Evolutionary conservation across 306 rosid species (phyloP).

Genomic region (Alnus rubra): DNA sequence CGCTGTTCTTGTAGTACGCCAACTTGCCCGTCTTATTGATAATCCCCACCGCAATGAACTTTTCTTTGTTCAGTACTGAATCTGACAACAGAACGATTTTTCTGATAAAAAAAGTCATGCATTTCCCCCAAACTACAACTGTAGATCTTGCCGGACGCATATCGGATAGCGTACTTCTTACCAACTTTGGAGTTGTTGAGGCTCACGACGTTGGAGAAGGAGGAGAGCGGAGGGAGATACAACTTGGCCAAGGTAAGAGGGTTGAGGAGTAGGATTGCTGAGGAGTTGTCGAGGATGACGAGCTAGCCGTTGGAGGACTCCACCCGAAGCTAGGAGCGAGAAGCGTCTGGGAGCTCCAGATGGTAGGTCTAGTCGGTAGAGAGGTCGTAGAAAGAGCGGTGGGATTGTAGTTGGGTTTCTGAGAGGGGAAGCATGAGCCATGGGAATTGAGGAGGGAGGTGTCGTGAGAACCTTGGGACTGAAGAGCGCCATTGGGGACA

Average conservation of each 20-base stretch:
- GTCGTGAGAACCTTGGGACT: constrained; percentile 41
- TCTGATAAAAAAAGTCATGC: constrained; percentile 51
- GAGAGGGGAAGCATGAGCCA: constrained; percentile 47
- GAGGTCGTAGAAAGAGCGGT: constrained; percentile 50
- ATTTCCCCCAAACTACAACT: constrained; percentile 46
- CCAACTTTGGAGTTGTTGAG: constrained; percentile 47
- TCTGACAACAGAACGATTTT: constrained; percentile 31
- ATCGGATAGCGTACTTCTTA: constrained; percentile 44
- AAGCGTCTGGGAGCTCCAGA: constrained; percentile 55
- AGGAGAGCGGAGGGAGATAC: constrained; percentile 57
- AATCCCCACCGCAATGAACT: too few species aligned
- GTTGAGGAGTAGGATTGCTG: constrained; percentile 38
- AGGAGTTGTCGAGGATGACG: too few species aligned
- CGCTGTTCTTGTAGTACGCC: too few species aligned
- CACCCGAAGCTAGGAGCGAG: constrained; percentile 6
- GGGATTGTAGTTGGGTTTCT: constrained; percentile 28
- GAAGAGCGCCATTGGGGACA: constrained; percentile 50
- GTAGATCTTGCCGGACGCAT: constrained; percentile 24
- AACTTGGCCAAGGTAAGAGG: constrained; percentile 47
- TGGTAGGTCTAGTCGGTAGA: constrained; percentile 44
- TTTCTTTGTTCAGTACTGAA: too few species aligned
- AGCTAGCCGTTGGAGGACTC: too few species aligned
- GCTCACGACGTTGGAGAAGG: constrained; percentile 57
- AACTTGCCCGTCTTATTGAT: too few species aligned
- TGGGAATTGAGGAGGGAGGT: constrained; percentile 73